Base-by-base conservation (phyloP, 768 basidiomycete species). In the Candolleomyces aberdarensis region DNA sequence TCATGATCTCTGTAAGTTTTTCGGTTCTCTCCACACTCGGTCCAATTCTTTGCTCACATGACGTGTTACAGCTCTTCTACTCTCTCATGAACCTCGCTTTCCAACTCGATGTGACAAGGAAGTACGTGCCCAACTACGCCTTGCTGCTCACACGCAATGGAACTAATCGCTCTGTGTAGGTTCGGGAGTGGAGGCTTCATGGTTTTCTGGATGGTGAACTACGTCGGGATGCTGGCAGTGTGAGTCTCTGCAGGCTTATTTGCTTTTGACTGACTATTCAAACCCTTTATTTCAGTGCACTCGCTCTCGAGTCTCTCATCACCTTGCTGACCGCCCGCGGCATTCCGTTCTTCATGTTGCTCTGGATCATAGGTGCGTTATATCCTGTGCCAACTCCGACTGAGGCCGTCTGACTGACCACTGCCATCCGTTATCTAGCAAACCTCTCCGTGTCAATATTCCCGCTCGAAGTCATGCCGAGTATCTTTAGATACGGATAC, bases 141-240 rank as follows among this genome's bases (percentile, higher is more conserved):
- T 56, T 15, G 17, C 39, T 39, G 17, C 36, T 13, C 13, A 26
- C 7, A 36, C 3, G 26, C 14, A 36, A n/a, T 36, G 58, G 5
- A 46, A 59, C 22, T 50, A 11, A 26, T 26, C 26, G 26, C 26
- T 26, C 29, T 54, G 54, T 15, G 36, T 41, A 78, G 83, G 62
- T 87, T 82, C 61, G 83, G 83, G n/a, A 64, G 65, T 53, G 70
- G 66, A 0, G 88, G 87, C 0, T 87, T 89, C 66, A 66, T 88
- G 50, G 71, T 89, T 36, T 87, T 86, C 65, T 90, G 89, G 88
- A 87, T 88, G 85, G 74, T 88, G 63, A 84, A 83, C 63, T 89
- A 80, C 78, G 56, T 79, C 56, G 83, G 78, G 29, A 89, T 89
- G 88, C 68, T 80, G 22, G 77, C 86, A 0, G 76, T 87, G 85